phyloP scores from a whole-genome alignment of 306 rosid genomes.

The Carpinus fangiana region DNA sequence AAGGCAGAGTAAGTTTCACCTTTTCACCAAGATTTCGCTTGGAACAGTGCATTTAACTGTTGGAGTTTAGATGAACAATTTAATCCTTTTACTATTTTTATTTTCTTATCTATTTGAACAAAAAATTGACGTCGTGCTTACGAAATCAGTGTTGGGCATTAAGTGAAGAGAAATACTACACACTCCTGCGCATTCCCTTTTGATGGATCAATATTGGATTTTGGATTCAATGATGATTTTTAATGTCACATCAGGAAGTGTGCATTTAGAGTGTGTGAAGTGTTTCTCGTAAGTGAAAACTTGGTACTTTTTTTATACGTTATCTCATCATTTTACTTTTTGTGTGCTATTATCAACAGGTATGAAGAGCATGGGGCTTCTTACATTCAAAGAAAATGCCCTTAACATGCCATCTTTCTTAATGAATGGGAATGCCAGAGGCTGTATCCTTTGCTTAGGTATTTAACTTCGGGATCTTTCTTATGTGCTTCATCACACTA shows the following conservation, averaged over 20 bases:
- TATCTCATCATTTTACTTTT: slow-evolving; percentile 8
- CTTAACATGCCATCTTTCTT: slow-evolving; percentile 37
- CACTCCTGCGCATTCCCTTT: too few relatives aligned
- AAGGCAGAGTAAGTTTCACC: slow-evolving; percentile 75
- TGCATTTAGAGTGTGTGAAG: too few relatives aligned
- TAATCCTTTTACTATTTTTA: not conserved
- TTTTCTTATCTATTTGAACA: not conserved
- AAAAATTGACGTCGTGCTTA: not conserved
- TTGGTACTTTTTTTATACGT: not conserved
- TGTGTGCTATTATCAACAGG: slow-evolving; percentile 45
- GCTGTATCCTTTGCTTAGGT: slow-evolving; percentile 7
- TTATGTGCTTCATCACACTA: not conserved
- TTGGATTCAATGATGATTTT: too few relatives aligned
- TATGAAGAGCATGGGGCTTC: slow-evolving; percentile 99
- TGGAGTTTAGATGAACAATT: not conserved
- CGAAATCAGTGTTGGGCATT: not conserved
- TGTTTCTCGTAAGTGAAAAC: not conserved
- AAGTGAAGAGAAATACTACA: too few relatives aligned
- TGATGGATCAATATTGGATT: too few relatives aligned
- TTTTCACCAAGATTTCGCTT: not conserved
- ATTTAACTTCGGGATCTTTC: not conserved
- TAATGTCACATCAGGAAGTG: too few relatives aligned
- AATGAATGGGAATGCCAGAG: not conserved
- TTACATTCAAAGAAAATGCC: slow-evolving; percentile 91
- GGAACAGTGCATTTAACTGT: not conserved